Percentiles rank a stretch among this genome's conserved stretches.
Conservation (phyloP, 306 rosid genomes). For the Ziziphus jujuba region DNA sequence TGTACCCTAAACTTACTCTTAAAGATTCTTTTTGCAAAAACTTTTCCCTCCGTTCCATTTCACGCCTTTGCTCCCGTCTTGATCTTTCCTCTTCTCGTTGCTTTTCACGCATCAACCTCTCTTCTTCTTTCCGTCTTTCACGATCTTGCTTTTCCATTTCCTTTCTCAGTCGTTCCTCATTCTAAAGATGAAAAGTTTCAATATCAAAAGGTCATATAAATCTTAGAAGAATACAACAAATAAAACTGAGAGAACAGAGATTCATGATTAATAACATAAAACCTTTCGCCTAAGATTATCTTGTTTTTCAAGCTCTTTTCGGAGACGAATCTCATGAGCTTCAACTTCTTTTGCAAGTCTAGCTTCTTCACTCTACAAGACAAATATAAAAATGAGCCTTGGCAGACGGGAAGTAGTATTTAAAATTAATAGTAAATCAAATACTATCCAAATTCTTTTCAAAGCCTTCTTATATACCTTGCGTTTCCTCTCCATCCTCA, state of each 20-base stretch:
- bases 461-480: conserved; percentile 57
- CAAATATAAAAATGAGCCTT: conserved; percentile 24
- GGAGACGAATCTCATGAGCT: conserved; percentile 76
- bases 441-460: background rate
- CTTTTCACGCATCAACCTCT: conserved; percentile 86
- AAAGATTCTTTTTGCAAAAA: conserved; percentile 72
- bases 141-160: conserved; percentile 93
- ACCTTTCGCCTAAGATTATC: conserved; percentile 92
- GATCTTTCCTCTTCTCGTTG: conserved; percentile 87
- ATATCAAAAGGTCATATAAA: background rate
- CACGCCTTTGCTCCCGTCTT: conserved; percentile 87
- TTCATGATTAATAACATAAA: conserved; percentile 9
- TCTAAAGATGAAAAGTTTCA: conserved; percentile 41
- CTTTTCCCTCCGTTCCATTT: conserved; percentile 86
- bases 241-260: conserved; percentile 2
- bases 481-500: conserved; percentile 73
- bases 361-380: conserved; percentile 71
- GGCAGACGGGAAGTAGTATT: conserved; percentile 12
- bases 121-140: conserved; percentile 95
- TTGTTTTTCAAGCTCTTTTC: conserved; percentile 93
- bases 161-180: conserved; percentile 79
- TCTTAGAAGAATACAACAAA: conserved; percentile 1
- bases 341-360: conserved; percentile 73
- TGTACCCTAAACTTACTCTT: conserved; percentile 54
- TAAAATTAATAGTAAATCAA: background rate